Conservation (phyloP, 192 early-diverging fungal genomes). For the Backusella australiensis region DNA sequence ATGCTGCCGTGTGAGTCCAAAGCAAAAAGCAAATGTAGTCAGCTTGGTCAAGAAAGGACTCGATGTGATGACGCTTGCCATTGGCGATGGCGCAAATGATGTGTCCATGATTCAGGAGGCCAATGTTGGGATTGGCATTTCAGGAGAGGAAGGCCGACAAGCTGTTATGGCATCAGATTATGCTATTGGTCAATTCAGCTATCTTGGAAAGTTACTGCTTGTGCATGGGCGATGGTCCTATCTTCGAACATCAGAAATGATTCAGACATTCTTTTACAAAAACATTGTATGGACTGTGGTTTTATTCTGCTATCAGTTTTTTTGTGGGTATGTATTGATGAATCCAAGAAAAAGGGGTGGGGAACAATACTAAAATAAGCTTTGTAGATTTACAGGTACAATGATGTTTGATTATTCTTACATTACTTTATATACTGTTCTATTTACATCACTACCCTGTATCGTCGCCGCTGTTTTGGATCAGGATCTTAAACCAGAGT, state of each 20-base stretch:
- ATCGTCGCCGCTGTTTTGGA: conserved; percentile 69
- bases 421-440: conserved; percentile 73
- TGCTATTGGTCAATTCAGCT: conserved; percentile 71
- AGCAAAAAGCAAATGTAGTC: conserved; percentile 76
- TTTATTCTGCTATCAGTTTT: conserved; percentile 78
- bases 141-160: conserved; percentile 74
- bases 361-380: neutral
- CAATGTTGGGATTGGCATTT: conserved; percentile 72
- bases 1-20: conserved; percentile 74
- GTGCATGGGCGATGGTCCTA: conserved; percentile 75
- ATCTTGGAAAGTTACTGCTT: conserved; percentile 55
- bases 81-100: conserved; percentile 82
- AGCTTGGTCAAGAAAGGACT: conserved; percentile 61
- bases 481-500: conserved; percentile 61
- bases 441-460: conserved; percentile 73
- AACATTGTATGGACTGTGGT: conserved; percentile 68
- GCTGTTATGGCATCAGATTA: conserved; percentile 75
- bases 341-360: too few species aligned
- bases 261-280: conserved; percentile 73
- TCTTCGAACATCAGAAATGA: conserved; percentile 52
- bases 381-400: conserved; percentile 63
- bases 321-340: conserved; percentile 59
- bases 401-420: conserved; percentile 77
- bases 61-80: conserved; percentile 65
- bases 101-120: conserved; percentile 83